phyloP scores from a whole-genome alignment of 371 early-diverging fungal genomes.

The Mortierella sp. region DNA sequence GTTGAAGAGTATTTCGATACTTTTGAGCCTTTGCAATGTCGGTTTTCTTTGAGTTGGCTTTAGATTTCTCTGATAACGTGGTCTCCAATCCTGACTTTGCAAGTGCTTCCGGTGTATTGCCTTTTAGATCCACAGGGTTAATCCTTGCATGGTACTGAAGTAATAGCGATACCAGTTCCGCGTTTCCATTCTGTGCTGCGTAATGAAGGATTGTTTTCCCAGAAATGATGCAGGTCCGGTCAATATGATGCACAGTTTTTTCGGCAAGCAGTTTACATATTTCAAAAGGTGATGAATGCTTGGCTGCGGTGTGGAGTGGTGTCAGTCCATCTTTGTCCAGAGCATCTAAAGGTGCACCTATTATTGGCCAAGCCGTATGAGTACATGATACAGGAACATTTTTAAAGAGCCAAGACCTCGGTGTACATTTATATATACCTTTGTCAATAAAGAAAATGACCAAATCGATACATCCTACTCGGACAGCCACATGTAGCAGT shows the following conservation, averaged over 20 bases:
- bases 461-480: constrained; percentile 74
- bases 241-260: constrained; percentile 46
- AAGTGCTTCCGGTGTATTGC: constrained; percentile 52
- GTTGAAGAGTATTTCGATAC: constrained; percentile 43
- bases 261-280: constrained; percentile 50
- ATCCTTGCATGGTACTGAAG: constrained; percentile 53
- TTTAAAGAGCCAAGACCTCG: background rate
- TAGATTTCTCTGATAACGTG: constrained; percentile 37
- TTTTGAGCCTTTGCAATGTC: constrained; percentile 34
- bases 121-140: constrained; percentile 48
- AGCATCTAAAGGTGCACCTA: constrained; percentile 51
- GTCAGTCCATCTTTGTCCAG: constrained; percentile 52
- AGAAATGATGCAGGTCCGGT: constrained; percentile 44
- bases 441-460: constrained; percentile 57
- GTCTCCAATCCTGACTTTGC: constrained; percentile 52
- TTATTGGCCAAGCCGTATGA: background rate
- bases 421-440: constrained; percentile 19
- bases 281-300: constrained; percentile 43
- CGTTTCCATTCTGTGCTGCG: constrained; percentile 52
- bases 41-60: constrained; percentile 38
- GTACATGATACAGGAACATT: too few species aligned
- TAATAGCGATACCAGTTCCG: constrained; percentile 47
- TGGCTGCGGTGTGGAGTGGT: constrained; percentile 54
- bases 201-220: constrained; percentile 51
- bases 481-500: constrained; percentile 67